Conservation (phyloP, 106 monocot species). For the Dendrobium catenatum region DNA sequence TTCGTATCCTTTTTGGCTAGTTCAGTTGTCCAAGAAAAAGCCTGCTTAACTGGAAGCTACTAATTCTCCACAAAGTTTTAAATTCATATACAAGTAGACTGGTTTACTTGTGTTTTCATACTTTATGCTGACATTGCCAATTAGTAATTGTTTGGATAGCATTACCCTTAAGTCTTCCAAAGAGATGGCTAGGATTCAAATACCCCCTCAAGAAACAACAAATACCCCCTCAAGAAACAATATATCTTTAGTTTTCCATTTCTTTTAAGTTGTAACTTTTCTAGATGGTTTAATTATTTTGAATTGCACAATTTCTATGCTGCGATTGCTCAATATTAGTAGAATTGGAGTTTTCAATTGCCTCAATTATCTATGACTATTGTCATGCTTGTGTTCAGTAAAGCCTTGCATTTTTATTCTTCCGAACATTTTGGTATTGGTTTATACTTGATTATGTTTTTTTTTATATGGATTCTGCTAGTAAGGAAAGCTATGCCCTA, state of each 20-base stretch:
- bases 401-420: background rate
- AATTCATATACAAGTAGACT: background rate
- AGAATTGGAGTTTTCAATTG: background rate
- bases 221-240: background rate
- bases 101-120: background rate
- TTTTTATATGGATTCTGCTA: background rate
- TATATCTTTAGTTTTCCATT: background rate
- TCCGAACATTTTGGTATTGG: background rate
- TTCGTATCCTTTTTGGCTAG: background rate
- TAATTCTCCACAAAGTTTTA: background rate
- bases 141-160: background rate
- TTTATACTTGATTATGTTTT: background rate
- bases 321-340: background rate
- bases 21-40: background rate
- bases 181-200: background rate
- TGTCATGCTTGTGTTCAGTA: background rate
- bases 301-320: slow-evolving; percentile 1
- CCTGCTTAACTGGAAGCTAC: background rate
- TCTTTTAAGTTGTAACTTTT: background rate
- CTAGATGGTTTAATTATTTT: background rate
- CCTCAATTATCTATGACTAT: background rate
- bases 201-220: background rate
- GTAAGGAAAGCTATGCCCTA: background rate
- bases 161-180: background rate
- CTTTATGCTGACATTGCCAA: background rate